Percentiles rank a stretch among this genome's conserved stretches.
Evolutionary conservation across 2,329 filamentous ascomycete species (phyloP).

Genomic region (Aureobasidium sp.): DNA sequence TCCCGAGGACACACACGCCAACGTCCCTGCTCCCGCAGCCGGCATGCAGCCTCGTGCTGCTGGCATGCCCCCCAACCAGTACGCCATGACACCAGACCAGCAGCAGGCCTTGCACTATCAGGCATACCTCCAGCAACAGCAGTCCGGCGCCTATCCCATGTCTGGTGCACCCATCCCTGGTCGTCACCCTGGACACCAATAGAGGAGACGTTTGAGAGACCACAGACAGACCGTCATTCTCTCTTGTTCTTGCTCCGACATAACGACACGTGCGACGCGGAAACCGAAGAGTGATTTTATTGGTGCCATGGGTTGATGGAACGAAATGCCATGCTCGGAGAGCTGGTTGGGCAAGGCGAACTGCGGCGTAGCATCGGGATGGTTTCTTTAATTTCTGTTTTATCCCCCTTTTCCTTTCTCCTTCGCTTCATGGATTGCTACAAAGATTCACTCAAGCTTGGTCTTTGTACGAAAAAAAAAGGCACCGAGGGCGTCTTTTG

Average conservation of each 20-base stretch:
- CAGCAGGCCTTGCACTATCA: constrained; percentile 32
- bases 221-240: background rate
- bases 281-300: constrained; percentile 11
- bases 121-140: constrained; percentile 30
- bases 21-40: constrained; percentile 27
- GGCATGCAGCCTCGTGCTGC: constrained; percentile 24
- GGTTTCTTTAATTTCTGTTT: constrained; percentile 6
- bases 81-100: constrained; percentile 30
- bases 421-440: constrained; percentile 4
- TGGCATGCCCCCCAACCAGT: constrained; percentile 20
- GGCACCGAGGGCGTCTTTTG: background rate
- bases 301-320: constrained; percentile 8
- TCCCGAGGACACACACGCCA: constrained; percentile 76
- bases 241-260: constrained; percentile 2
- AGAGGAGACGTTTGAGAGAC: background rate
- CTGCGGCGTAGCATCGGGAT: constrained; percentile 10
- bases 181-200: constrained; percentile 13
- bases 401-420: background rate
- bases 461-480: background rate
- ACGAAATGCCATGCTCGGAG: constrained; percentile 6
- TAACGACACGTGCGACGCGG: constrained; percentile 10
- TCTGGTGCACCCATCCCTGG: constrained; percentile 21
- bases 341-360: constrained; percentile 6
- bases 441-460: background rate
- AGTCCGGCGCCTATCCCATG: constrained; percentile 29